phyloP scores from a whole-genome alignment of 2,329 filamentous ascomycete species.

The Graphium sp. region DNA sequence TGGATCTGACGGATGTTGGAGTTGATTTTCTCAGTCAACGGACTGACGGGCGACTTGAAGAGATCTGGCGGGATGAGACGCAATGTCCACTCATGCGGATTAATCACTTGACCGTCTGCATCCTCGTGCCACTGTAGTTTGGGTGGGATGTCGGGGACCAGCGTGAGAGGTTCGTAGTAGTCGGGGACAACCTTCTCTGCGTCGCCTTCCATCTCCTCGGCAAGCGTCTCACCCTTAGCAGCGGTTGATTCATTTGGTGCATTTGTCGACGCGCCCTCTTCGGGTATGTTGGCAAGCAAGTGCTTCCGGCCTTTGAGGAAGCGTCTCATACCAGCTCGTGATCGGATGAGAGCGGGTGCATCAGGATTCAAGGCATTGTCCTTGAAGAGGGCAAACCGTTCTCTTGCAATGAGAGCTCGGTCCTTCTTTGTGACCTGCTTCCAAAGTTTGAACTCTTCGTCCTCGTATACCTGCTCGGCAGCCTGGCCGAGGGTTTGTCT shows the following conservation, averaged over 20 bases:
- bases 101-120: constrained; percentile 72
- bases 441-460: constrained; percentile 96
- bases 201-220: constrained; percentile 87
- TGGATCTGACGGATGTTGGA: constrained; percentile 90
- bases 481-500: constrained; percentile 47
- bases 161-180: constrained; percentile 80
- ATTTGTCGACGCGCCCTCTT: constrained; percentile 18
- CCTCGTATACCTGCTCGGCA: constrained; percentile 63
- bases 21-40: constrained; percentile 65
- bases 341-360: constrained; percentile 72
- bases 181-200: constrained; percentile 76
- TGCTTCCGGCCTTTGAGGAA: constrained; percentile 63
- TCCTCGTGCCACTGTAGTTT: constrained; percentile 82
- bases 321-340: constrained; percentile 75
- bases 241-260: constrained; percentile 2
- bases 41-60: constrained; percentile 61
- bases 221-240: constrained; percentile 50
- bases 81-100: constrained; percentile 73
- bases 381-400: constrained; percentile 73
- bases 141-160: constrained; percentile 68
- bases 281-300: constrained; percentile 6
- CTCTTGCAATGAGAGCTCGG: constrained; percentile 69
- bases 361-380: constrained; percentile 73
- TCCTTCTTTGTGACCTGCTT: constrained; percentile 98
- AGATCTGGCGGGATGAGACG: constrained; percentile 57